Evolutionary conservation across 768 basidiomycete species (phyloP).

Genomic region (Tubosaeta sp.): DNA sequence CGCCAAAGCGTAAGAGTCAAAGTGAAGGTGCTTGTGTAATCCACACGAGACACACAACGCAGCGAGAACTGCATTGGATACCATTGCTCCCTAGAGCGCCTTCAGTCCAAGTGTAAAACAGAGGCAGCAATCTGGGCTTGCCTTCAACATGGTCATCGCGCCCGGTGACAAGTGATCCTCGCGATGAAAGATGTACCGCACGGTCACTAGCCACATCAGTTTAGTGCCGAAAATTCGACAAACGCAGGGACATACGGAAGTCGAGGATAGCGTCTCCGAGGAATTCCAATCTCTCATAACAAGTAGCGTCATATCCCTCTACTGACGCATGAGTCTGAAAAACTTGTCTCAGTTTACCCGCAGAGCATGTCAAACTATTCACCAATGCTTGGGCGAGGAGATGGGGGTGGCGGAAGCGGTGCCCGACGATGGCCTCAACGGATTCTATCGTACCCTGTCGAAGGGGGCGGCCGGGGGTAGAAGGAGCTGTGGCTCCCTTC

Average conservation of each 20-base stretch:
- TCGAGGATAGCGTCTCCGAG: constrained; percentile 85
- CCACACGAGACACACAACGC: constrained; percentile 71
- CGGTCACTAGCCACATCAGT: constrained; percentile 51
- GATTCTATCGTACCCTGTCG: constrained; percentile 46
- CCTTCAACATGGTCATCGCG: constrained; percentile 77
- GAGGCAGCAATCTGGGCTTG: constrained; percentile 16
- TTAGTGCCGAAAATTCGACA: neutral
- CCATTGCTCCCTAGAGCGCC: constrained; percentile 69
- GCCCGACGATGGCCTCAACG: constrained; percentile 62
- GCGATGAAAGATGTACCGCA: constrained; percentile 63
- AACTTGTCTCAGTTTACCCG: constrained; percentile 7
- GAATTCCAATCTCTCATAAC: constrained; percentile 78
- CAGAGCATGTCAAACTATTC: constrained; percentile 16
- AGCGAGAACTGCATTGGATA: constrained; percentile 74
- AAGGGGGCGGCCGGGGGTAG: constrained; percentile 42
- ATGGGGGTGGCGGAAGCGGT: constrained; percentile 56
- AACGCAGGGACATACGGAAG: constrained; percentile 50
- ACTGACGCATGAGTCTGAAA: constrained; percentile 65
- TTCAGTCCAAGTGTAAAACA: neutral
- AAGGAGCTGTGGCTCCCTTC: constrained; percentile 43
- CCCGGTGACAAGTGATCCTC: constrained; percentile 67
- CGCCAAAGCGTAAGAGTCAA: constrained; percentile 51
- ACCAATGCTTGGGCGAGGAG: constrained; percentile 74
- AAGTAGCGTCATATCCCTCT: constrained; percentile 49
- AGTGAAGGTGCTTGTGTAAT: constrained; percentile 56